Evolutionary conservation across 2,329 filamentous ascomycete species (phyloP), one percentile per base, ranked within the genome.

Genomic region (Didymella pomorum): DNA sequence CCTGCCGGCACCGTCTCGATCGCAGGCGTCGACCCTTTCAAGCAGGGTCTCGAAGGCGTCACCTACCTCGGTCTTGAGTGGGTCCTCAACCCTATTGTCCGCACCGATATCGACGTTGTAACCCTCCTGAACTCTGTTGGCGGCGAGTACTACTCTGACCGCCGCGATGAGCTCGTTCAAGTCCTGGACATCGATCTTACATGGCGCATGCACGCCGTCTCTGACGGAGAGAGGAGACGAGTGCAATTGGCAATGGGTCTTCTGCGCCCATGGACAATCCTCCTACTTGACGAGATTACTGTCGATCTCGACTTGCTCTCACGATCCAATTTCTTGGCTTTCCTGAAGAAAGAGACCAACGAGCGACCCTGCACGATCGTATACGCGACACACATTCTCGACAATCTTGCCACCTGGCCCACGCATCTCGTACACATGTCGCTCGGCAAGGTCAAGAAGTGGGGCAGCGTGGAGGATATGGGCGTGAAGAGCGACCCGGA

Each of bases 241-340:
- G 95, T 99, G 6, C 95, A 99, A 81, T 84, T 99, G 8, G 93
- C 93, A 61, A 99, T 99, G 95, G 95, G 95, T 0, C 82, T 99
- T 9, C 79, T 99, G 43, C 84, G 94, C 3, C 95, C 95, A 0
- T 99, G 95, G 95, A 88, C 87, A 11, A 89, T 99, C 3, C 81
- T 99, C 26, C 82, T 99, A 52, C 84, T 99, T 39, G 95, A 99
- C 74, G 94, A 98, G 77, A 97, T 98, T 76, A 99, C 95, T 0
- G 95, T 99, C 9, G 95, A 99, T 76, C 82, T 99, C 61, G 95
- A 99, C 77, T 84, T 99, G 57, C 84, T 97, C 60, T 91, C 87
- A 54, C 86, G 95, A 16, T 88, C 88, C 69, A 89, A 93, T 74
- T 99, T 99, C 76, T 83, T 99, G 29, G 83, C 80, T 42, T 99